Evolutionary conservation across 768 basidiomycete species (phyloP).

Genomic region (Gloeostereum incarnatum): DNA sequence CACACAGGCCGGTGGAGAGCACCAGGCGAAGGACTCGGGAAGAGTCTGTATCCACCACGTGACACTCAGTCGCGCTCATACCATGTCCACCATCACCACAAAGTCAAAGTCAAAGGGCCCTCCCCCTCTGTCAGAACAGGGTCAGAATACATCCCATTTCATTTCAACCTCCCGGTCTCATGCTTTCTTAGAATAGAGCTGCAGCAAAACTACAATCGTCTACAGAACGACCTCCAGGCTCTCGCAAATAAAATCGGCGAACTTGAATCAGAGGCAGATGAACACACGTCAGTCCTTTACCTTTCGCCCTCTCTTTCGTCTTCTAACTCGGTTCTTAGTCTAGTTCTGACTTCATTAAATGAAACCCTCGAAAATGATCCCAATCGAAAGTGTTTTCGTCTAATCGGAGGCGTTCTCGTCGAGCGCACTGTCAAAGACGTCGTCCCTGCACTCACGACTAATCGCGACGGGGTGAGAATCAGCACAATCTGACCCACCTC

Average conservation of each 20-base stretch:
- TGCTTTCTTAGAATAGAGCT: too few species aligned
- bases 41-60: too few species aligned
- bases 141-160: too few species aligned
- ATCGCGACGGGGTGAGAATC: conserved; percentile 79
- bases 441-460: conserved; percentile 83
- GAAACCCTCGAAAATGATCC: conserved; percentile 80
- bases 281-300: too few species aligned
- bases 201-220: conserved; percentile 70
- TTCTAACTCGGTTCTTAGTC: conserved; percentile 30
- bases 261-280: conserved; percentile 91
- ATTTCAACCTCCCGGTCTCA: too few species aligned
- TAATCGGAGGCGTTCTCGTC: conserved; percentile 93
- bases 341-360: conserved; percentile 82
- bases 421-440: conserved; percentile 95
- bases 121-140: too few species aligned
- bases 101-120: too few species aligned
- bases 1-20: too few species aligned
- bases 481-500: too few species aligned
- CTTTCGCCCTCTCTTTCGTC: background rate
- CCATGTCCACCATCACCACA: too few species aligned
- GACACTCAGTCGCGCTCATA: too few species aligned
- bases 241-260: conserved; percentile 93
- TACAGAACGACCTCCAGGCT: conserved; percentile 86
- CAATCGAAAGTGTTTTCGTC: conserved; percentile 89
- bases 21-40: too few species aligned